Percentiles rank a stretch among this genome's conserved stretches.
Evolutionary conservation across 257 asterid species (phyloP).

Genomic region (Plantago elongata): DNA sequence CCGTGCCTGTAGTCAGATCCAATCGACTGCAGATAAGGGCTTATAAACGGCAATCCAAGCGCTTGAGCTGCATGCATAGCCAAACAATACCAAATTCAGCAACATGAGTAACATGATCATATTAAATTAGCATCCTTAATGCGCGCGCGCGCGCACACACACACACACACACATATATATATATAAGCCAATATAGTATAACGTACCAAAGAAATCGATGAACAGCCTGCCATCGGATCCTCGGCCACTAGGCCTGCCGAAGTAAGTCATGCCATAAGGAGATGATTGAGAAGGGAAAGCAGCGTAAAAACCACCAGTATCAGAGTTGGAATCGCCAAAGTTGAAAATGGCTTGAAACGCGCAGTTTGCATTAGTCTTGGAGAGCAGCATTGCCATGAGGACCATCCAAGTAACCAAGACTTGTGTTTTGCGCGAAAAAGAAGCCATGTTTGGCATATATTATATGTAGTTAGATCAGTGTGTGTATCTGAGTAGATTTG

Average conservation of each 20-base stretch:
- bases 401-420: conserved; percentile 27
- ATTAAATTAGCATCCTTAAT: neutral
- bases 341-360: conserved; percentile 51
- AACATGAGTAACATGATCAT: neutral
- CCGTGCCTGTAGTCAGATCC: conserved; percentile 67
- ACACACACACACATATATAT: no score
- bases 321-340: conserved; percentile 75
- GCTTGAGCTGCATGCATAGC: conserved; percentile 50
- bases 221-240: conserved; percentile 60
- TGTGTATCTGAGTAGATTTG: neutral
- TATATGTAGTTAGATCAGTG: no score
- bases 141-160: no score
- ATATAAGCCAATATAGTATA: neutral
- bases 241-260: conserved; percentile 58
- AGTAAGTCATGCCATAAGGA: conserved; percentile 74
- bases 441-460: conserved; percentile 16
- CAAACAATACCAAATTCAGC: neutral
- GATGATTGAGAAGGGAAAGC: conserved; percentile 59
- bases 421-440: neutral
- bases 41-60: conserved; percentile 50
- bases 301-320: conserved; percentile 56
- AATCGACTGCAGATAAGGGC: conserved; percentile 61
- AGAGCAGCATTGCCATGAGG: conserved; percentile 19
- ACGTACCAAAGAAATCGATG: conserved; percentile 63
- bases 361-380: conserved; percentile 35